Evolutionary conservation across 345 rosid species (phyloP), one percentile per base, ranked within the genome.

Genomic region (Rhodomyrtus tomentosa): DNA sequence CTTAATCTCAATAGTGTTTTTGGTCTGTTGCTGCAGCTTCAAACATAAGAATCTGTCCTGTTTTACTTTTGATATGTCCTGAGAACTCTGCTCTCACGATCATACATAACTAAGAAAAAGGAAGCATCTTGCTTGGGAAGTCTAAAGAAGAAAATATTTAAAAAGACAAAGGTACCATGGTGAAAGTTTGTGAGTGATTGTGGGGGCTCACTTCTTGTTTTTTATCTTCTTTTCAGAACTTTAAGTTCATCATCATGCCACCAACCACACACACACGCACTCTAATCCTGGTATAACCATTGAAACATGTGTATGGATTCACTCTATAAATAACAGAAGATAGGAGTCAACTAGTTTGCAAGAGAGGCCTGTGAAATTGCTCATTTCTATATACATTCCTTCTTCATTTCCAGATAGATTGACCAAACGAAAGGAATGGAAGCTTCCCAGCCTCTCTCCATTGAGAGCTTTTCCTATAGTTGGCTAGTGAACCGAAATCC

Each of bases 381-480:
- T 1, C 38, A 6, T 55, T 36, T 56, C 40, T 74, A 55, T 73
- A 9, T 74, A 68, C 52, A n/a, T 68, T 83, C 22, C 52, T 38
- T 8, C 50, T 51, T 45, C 49, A 27, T 58, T 25, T 54, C 59
- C 53, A 81, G 80, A 68, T 36, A 68, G 12, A 68, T 38, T 68
- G 76, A 36, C 45, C 79, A 68, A 36, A 49, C 76, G 73, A 54
- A 82, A 74, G 83, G 89, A 88, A 94, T 94, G 96, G 96, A 94
- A 87, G 80, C 94, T 83, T 88, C 98, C 51, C 94, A 92, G 87
- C 90, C 95, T 87, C 91, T 95, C 85, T 93, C 99, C n/a, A 94
- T 95, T 72, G 99, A 96, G 82, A 96, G 99, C 87, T 96, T 96
- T 85, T 96, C 99, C 2, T 93, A 93, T 59, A 95, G 98, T 86